Evolutionary conservation across 1,284 basidiomycete genomes (phyloP).

Genomic region (Xerocomus nothofagi): DNA sequence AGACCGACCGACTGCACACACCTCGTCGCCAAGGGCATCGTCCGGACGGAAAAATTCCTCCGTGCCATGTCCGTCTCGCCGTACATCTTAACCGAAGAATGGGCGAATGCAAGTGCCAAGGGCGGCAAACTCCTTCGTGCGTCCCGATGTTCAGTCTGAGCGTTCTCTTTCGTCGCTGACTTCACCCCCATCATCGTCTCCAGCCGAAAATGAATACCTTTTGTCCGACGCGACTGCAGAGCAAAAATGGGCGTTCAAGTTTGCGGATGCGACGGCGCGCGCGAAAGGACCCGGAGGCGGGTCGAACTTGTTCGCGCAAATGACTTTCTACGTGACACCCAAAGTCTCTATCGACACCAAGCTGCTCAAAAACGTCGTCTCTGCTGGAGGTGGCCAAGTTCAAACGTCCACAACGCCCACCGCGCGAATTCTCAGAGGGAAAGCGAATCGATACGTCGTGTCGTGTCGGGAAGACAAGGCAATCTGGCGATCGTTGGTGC

Average conservation of each 20-base stretch:
- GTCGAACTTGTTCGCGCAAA: conserved; percentile 55
- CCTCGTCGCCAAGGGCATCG: conserved; percentile 63
- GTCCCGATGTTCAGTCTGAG: conserved; percentile 29
- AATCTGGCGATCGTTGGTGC: conserved; percentile 59
- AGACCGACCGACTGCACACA: conserved; percentile 73
- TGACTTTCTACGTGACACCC: conserved; percentile 72
- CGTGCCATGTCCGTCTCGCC: conserved; percentile 65
- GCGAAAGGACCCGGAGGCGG: conserved; percentile 49
- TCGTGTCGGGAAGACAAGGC: conserved; percentile 59
- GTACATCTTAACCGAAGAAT: conserved; percentile 61
- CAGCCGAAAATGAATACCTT: conserved; percentile 63
- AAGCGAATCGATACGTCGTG: conserved; percentile 54
- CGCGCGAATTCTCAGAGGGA: conserved; percentile 51
- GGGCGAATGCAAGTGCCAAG: conserved; percentile 62
- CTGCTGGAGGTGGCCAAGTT: conserved; percentile 69
- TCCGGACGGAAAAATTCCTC: conserved; percentile 83
- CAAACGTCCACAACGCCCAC: conserved; percentile 50
- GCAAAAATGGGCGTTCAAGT: conserved; percentile 60
- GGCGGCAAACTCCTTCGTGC: conserved; percentile 61
- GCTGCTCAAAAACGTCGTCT: conserved; percentile 63
- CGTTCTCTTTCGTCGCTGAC: not conserved
- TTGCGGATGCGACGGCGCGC: conserved; percentile 56
- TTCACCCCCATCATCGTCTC: not conserved
- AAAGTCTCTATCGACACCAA: conserved; percentile 55
- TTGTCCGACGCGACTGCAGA: conserved; percentile 64